Base-by-base conservation (phyloP, 352 stramenopile species). In the Blastocystis sp. region DNA sequence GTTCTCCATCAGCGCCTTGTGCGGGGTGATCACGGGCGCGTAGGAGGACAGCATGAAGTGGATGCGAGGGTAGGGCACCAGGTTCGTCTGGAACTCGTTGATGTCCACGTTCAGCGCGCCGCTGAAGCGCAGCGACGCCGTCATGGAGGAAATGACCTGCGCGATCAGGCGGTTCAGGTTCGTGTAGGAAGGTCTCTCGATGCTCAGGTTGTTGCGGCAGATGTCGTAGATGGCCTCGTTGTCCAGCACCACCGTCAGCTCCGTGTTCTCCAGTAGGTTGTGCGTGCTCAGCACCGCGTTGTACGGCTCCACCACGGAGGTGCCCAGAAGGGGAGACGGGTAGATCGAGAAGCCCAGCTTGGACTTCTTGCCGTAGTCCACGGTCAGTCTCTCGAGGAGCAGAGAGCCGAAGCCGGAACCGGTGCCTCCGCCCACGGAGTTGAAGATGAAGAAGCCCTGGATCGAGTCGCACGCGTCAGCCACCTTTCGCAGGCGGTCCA, bases 41-140 rank as follows among this genome's bases (percentile, higher is more conserved):
- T 98, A 99, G 62, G 95, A 98, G 65, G 93, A 98, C 41, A 98
- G 92, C 95, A 98, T 98, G 91, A 99, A 99, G 92, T 98, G 96
- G 91, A 99, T 98, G 88, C 95, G 95, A 71, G 96, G 96, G 92
- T 98, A 99, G 45, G 96, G 96, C 81, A 99, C 96, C 90, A 99
- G 91, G 93, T 98, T 99, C 78, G 95, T 98, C 92, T 98, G 95
- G 93, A 99, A 98, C 92, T 98, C 95, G n/a, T 94, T 98, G 76
- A 98, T 92, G 94, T 99, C 96, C 67, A 98, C 95, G 91, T 99
- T 99, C 34, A 99, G 91, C 48, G 95, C 93, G 89, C 96, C 96
- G 89, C 98, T 95, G 91, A 99, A 99, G 89, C 96, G 95, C 48
- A 99, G 96, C 10, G 94, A 98, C 2, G 95, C 97, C n/a, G 97